Percentiles rank a stretch among this genome's conserved stretches.
Evolutionary conservation across 148 eudicot species (phyloP).

Genomic region (Rhododendron simsii): DNA sequence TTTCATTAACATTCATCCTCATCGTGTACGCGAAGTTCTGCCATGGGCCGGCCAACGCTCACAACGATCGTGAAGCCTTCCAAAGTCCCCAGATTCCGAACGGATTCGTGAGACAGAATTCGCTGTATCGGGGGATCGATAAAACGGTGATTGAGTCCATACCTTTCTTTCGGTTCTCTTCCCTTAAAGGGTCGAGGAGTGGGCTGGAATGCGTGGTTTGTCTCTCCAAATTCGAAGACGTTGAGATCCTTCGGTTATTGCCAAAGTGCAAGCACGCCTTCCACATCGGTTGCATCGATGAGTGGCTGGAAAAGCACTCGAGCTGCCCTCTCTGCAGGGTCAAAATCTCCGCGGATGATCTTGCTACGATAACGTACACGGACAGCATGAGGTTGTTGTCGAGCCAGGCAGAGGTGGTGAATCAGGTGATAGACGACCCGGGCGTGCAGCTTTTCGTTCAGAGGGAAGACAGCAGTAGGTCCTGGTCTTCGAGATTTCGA

Average conservation of each 20-base stretch:
- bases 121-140: constrained; percentile 48
- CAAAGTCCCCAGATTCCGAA: neutral
- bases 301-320: constrained; percentile 73
- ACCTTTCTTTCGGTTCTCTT: constrained; percentile 63
- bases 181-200: constrained; percentile 52
- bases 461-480: constrained; percentile 31
- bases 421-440: constrained; percentile 9
- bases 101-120: constrained; percentile 18
- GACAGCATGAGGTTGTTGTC: constrained; percentile 37
- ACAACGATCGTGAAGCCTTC: neutral
- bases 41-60: neutral
- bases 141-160: constrained; percentile 53
- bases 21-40: constrained; percentile 57
- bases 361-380: constrained; percentile 18
- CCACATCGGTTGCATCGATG: constrained; percentile 63
- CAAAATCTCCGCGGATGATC: constrained; percentile 40
- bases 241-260: constrained; percentile 50
- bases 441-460: constrained; percentile 46
- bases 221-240: constrained; percentile 55
- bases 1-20: constrained; percentile 49
- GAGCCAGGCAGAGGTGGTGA: constrained; percentile 11
- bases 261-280: constrained; percentile 86
- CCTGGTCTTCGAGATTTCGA: constrained; percentile 41
- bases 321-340: constrained; percentile 81
- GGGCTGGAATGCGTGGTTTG: constrained; percentile 86